These are phyloP conservation scores for Mortierella sp. DNA, from an alignment of 371 early-diverging fungal genomes.

Conservation along the genomic window DNA sequence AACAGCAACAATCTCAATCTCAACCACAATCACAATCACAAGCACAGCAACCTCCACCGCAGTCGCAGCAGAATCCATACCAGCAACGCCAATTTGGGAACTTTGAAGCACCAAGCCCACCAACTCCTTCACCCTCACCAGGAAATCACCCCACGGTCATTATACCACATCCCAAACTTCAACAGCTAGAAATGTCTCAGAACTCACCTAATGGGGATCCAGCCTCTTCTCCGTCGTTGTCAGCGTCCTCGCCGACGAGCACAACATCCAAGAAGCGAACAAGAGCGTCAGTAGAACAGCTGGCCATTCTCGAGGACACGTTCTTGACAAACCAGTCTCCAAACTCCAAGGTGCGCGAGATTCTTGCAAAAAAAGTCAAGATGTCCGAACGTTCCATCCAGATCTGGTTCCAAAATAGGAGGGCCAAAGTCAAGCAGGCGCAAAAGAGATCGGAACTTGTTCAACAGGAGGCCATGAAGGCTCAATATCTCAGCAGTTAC, in stretches of 20 bases:
- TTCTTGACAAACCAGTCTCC: constrained; percentile 77
- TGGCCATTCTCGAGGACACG: constrained; percentile 78
- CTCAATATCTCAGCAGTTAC: constrained; percentile 47
- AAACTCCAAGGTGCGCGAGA: constrained; percentile 85
- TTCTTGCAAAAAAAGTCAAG: constrained; percentile 83
- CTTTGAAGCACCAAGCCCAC: constrained; percentile 50
- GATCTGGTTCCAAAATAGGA: constrained; percentile 99
- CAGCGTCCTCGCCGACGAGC: constrained; percentile 50
- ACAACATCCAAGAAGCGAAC: constrained; percentile 71
- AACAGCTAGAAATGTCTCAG: constrained; percentile 53
- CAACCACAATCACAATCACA: constrained; percentile 15
- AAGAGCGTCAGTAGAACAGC: constrained; percentile 78
- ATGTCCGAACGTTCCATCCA: constrained; percentile 96
- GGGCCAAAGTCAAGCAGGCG: constrained; percentile 91
- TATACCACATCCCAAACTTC: constrained; percentile 48
- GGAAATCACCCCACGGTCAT: constrained; percentile 52
- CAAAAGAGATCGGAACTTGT: constrained; percentile 63
- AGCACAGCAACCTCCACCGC: constrained; percentile 21
- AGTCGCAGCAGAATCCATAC: constrained; percentile 17
- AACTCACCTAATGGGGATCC: constrained; percentile 51
- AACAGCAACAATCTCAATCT: constrained; percentile 20
- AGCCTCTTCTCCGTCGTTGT: constrained; percentile 42
- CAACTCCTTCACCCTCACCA: constrained; percentile 52
- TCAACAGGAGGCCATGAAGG: constrained; percentile 63
- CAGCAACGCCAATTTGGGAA: constrained; percentile 42